Evolutionary conservation across 2,329 filamentous ascomycete species (phyloP), one percentile per base, ranked within the genome.

Genomic region (Verticillium nubilum): DNA sequence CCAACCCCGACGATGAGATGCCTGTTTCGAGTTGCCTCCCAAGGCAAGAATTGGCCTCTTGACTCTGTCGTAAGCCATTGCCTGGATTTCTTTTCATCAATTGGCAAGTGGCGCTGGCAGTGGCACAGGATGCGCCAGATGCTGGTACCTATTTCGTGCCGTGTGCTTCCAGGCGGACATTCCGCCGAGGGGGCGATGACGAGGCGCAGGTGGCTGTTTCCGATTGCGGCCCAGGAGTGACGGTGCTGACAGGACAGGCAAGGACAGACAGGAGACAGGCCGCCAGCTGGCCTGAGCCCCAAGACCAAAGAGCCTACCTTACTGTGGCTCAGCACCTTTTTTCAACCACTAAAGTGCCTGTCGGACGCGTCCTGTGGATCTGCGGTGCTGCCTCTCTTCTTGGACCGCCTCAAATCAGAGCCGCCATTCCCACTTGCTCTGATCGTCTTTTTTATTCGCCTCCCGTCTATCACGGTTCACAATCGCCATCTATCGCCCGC

Each of bases 161-260:
- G 25, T n/a, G 19, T 23, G 13, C 42, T 26, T 47, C 42, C 42
- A 56, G 33, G 33, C 35, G 31, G 35, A 47, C 19, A 31, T 31
- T n/a, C 15, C 28, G 27, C 52, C 33, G 31, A 37, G 54, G 62
- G 66, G 69, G 68, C 67, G 73, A 75, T 76, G 73, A 75, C 73
- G 73, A 76, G 73, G 73, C 73, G 73, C 42, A 50, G 42, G 42
- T 68, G 62, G 58, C 64, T 58, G 58, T 61, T 50, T 62, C 61
- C 61, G 59, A 55, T 35, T 52, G 19, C 33, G 52, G 58, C 37
- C n/a, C 27, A 57, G 42, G 59, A 54, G 58, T 56, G 26, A 47
- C 27, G n/a, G 47, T 25, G 57, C 19, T 50, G 42, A 50, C 42
- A 6, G 19, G 19, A 50, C 42, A 50, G 42, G 42, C 19, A 50